Conservation (phyloP, 305 asterid genomes). For the Fraxinus nigra region DNA sequence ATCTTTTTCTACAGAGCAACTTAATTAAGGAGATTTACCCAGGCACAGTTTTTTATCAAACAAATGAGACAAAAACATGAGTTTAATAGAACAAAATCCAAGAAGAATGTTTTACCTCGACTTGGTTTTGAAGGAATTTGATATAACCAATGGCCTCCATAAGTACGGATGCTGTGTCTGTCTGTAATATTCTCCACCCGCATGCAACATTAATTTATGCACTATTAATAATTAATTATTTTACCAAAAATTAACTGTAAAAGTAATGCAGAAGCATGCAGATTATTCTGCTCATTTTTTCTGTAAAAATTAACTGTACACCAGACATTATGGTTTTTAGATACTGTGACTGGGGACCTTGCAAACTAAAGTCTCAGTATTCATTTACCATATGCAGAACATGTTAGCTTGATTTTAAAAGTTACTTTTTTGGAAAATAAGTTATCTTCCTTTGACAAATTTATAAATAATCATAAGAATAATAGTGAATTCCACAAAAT, state of each 20-base stretch:
- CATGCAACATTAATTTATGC: conserved; percentile 7
- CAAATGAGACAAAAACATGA: neutral
- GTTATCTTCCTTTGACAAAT: neutral
- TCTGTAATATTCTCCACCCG: conserved; percentile 49
- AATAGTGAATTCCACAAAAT: neutral
- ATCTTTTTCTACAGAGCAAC: neutral
- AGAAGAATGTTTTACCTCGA: conserved; percentile 70
- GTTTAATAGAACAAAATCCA: conserved; percentile 28
- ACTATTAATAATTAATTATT: neutral
- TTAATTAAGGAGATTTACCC: neutral
- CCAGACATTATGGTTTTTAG: neutral
- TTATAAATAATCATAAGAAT: neutral
- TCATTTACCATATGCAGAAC: neutral
- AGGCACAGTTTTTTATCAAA: neutral
- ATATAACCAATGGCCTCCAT: conserved; percentile 96
- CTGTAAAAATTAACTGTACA: neutral
- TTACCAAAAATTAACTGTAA: neutral
- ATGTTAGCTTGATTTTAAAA: neutral
- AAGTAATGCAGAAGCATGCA: conserved; percentile 23
- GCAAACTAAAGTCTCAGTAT: neutral
- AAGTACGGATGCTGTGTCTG: conserved; percentile 96
- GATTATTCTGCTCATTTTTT: conserved; percentile 17
- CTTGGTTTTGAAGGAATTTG: conserved; percentile 86
- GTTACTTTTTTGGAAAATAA: neutral
- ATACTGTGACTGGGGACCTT: neutral